These are phyloP conservation scores for Cucumis hystrix DNA, from an alignment of 306 rosid species.

Conservation along the genomic window DNA sequence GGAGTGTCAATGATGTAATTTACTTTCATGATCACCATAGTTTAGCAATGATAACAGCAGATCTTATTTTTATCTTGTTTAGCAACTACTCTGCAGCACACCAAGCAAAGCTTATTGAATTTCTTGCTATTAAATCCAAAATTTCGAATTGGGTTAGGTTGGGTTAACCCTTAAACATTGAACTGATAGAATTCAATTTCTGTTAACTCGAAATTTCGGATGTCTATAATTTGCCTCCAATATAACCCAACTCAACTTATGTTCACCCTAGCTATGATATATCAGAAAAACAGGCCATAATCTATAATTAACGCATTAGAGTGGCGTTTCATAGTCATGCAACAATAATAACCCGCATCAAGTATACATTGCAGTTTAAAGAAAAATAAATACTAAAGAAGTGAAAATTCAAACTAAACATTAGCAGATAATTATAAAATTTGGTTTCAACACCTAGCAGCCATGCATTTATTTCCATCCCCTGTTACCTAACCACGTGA, in stretches of 20 bases:
- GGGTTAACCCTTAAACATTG: no score
- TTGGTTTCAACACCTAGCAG: no score
- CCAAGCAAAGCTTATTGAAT: neutral
- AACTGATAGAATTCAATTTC: no score
- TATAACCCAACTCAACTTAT: no score
- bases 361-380: neutral
- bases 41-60: neutral
- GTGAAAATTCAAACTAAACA: neutral
- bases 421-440: neutral
- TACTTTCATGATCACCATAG: neutral
- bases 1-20: constrained; percentile 23
- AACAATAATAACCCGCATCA: neutral
- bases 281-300: neutral
- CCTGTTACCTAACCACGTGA: neutral
- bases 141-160: no score
- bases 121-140: neutral
- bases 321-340: neutral
- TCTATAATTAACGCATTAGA: neutral
- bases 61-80: no score
- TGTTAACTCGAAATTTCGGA: no score
- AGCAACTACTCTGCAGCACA: neutral
- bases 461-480: neutral
- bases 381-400: neutral
- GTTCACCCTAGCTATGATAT: neutral
- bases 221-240: no score